These are phyloP conservation scores for Penicillium concentricum DNA, from an alignment of 2,329 filamentous ascomycete species.

Conservation along the genomic window DNA sequence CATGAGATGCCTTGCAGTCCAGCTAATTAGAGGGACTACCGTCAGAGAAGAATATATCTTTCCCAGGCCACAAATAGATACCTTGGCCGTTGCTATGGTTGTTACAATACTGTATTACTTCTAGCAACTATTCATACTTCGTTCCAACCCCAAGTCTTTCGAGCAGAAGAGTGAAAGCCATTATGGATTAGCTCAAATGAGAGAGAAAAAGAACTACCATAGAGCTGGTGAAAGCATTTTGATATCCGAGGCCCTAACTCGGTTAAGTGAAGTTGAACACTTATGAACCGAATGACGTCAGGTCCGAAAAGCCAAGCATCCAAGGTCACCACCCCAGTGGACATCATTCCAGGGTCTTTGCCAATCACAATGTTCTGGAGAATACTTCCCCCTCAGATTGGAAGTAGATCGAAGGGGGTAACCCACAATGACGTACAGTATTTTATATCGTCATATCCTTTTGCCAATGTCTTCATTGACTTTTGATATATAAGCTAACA, in stretches of 20 bases:
- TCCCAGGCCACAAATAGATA: too few relatives aligned
- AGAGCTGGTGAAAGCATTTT: neutral
- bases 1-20: neutral
- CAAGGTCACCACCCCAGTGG: neutral
- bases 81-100: too few relatives aligned
- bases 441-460: neutral
- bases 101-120: neutral
- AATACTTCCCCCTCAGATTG: neutral
- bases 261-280: neutral
- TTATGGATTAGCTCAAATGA: too few relatives aligned
- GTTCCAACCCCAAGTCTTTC: neutral
- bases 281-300: neutral
- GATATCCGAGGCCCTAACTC: neutral
- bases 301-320: neutral
- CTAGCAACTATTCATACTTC: neutral
- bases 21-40: too few relatives aligned
- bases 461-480: neutral
- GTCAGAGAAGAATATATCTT: neutral
- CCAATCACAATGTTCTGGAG: neutral
- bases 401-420: slow-evolving; percentile 2
- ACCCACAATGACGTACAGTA: slow-evolving; percentile 9
- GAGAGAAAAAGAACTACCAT: too few relatives aligned
- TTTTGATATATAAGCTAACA: neutral
- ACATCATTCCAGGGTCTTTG: neutral
- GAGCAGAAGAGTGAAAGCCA: too few relatives aligned